Base-by-base conservation (phyloP, 1,139 yeast species). In the Kurtzmaniella quercitrusa region DNA sequence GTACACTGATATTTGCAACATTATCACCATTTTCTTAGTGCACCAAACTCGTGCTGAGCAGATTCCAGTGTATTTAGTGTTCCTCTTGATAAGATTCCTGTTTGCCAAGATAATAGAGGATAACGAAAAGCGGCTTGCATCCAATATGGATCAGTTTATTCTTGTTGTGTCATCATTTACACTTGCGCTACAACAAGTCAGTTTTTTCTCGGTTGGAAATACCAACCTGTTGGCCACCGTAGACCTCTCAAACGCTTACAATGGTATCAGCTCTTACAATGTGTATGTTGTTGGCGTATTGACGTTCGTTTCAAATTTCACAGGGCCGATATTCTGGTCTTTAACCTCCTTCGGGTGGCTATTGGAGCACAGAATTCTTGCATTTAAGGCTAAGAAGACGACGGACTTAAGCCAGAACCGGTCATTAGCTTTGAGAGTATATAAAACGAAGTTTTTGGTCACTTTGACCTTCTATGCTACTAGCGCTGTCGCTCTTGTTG, bases 141-240 rank as follows among this genome's bases (percentile, higher is more conserved):
- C 39, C 14, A 55, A 56, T 29, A 43, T 61, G 11, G 65, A 65
- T 46, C 54, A 55, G 17, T 46, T 58, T 12, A 53, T 68, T 3
- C 27, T 66, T 14, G 37, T 57, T 10, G 44, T 61, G 1, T 45
- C 68, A 0, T 33, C 58, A 2, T 54, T 65, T 42, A 55, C 55
- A 2, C 42, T 72, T 15, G 56, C 70, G 43, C 54, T 88, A 40
- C 95, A 90, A 58, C 83, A 88, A 52, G 68, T 89, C 40, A 69
- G 93, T 0, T 93, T 91, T 58, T 93, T 88, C 65, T 87, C 89
- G 11, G 75, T 85, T 64, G 98, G 98, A 0, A 89, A 88, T 45
- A 90, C 98, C 1, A 93, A 93, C 57, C 90, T 96, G 41, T 74
- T 93, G 53, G 94, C 97, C 0, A 85, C 97, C 0, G 82, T 93